phyloP scores from a whole-genome alignment of 176 grass and related monocot genomes.

The Echinochloa phyllopogon region DNA sequence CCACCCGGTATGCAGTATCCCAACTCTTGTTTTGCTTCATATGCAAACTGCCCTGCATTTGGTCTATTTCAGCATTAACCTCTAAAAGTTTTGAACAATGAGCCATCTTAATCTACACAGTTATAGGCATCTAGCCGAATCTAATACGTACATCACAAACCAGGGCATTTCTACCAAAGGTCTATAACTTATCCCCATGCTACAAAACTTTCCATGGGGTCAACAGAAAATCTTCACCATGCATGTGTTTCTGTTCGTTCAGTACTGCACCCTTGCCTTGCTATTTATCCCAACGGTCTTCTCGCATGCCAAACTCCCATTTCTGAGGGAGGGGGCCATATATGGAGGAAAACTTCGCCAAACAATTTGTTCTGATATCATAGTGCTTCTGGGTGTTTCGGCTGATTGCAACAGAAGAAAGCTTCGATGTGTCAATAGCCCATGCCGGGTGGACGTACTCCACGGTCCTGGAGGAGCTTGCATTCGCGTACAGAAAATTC shows the following conservation, averaged over 20 bases:
- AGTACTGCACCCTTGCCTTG: neutral
- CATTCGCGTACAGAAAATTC: constrained; percentile 92
- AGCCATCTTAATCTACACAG: constrained; percentile 8
- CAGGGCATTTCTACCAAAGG: neutral
- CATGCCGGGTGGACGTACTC: constrained; percentile 96
- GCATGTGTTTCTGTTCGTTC: neutral
- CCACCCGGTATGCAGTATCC: neutral
- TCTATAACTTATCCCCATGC: constrained; percentile 33
- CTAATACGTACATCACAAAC: constrained; percentile 13
- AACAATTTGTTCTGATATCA: constrained; percentile 74
- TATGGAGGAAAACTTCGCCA: constrained; percentile 76
- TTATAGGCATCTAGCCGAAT: constrained; percentile 33
- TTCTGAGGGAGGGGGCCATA: constrained; percentile 70
- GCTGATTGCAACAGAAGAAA: constrained; percentile 87
- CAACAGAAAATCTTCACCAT: constrained; percentile 14
- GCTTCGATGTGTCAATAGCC: constrained; percentile 98
- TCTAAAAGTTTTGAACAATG: neutral
- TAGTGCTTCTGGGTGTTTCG: constrained; percentile 86
- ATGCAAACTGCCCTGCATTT: neutral
- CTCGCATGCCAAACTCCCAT: constrained; percentile 69
- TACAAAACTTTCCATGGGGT: constrained; percentile 39
- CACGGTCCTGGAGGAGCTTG: constrained; percentile 65
- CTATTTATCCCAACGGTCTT: constrained; percentile 92
- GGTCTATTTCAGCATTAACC: constrained; percentile 15
- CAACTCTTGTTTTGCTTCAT: neutral